These are phyloP conservation scores for Pythium grandisporangium DNA, from an alignment of 352 stramenopile genomes.

Conservation along the genomic window DNA sequence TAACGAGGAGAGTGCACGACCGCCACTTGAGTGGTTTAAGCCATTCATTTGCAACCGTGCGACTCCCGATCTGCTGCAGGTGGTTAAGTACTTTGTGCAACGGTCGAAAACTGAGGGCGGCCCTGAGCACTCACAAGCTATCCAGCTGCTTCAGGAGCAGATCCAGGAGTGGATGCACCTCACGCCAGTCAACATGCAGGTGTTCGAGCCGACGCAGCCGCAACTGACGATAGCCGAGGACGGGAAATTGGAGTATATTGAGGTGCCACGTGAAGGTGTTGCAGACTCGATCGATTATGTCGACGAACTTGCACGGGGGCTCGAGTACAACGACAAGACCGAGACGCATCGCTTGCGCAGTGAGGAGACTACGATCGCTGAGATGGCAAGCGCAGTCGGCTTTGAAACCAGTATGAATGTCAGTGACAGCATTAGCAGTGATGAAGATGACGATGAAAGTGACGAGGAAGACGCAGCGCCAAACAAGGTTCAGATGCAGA, in stretches of 20 bases:
- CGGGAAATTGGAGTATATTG: slow-evolving; percentile 29
- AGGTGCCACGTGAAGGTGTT: slow-evolving; percentile 21
- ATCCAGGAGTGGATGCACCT: slow-evolving; percentile 32
- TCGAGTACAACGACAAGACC: slow-evolving; percentile 19
- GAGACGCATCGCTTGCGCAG: slow-evolving; percentile 13
- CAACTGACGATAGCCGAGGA: slow-evolving; percentile 21
- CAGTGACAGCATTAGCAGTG: slow-evolving; percentile 30
- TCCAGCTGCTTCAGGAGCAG: slow-evolving; percentile 35
- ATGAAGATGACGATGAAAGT: slow-evolving; percentile 29
- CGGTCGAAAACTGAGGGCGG: slow-evolving; percentile 21
- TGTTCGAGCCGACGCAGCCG: slow-evolving; percentile 26
- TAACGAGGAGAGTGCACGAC: slow-evolving; percentile 12
- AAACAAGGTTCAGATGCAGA: slow-evolving; percentile 12
- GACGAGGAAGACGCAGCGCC: no score
- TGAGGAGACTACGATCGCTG: slow-evolving; percentile 14
- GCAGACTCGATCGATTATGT: slow-evolving; percentile 37
- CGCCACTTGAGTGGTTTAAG: slow-evolving; percentile 40
- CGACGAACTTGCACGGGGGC: slow-evolving; percentile 31
- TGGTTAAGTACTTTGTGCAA: slow-evolving; percentile 25
- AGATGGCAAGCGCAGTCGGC: slow-evolving; percentile 34
- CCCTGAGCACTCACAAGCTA: slow-evolving; percentile 30
- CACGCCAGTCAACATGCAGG: slow-evolving; percentile 32
- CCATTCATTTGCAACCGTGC: slow-evolving; percentile 39
- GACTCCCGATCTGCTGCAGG: slow-evolving; percentile 32
- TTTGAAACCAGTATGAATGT: slow-evolving; percentile 48